phyloP scores from a whole-genome alignment of 495 filamentous ascomycete species.

The Penicillium coffeae region DNA sequence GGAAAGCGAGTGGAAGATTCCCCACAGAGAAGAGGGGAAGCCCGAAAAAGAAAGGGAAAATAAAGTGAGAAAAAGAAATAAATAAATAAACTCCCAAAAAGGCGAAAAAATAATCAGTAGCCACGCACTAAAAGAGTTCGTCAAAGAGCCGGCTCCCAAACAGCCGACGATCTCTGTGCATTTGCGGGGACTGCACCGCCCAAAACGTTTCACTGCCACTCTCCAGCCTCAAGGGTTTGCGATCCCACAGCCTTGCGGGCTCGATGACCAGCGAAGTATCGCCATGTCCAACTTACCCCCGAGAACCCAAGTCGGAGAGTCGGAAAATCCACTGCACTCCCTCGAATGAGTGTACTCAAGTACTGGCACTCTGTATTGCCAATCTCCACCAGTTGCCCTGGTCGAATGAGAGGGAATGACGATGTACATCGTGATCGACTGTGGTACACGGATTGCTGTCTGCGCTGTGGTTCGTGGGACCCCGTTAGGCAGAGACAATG shows the following conservation, averaged over 20 bases:
- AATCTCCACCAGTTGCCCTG: constrained; percentile 2
- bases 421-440: constrained; percentile 25
- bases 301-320: too few relatives aligned
- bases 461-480: constrained; percentile 5
- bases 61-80: not conserved
- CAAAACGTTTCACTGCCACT: constrained; percentile 26
- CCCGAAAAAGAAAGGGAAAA: not conserved
- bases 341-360: too few relatives aligned
- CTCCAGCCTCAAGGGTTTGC: constrained; percentile 20
- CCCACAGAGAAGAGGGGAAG: not conserved
- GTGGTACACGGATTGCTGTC: constrained; percentile 15
- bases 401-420: constrained; percentile 23
- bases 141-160: constrained; percentile 12
- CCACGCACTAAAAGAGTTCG: constrained; percentile 8
- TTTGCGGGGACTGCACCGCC: constrained; percentile 21
- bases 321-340: too few relatives aligned
- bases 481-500: constrained; percentile 17
- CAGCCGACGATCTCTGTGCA: constrained; percentile 18
- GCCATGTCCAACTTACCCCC: too few relatives aligned
- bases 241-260: not conserved
- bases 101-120: not conserved
- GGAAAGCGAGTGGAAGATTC: not conserved
- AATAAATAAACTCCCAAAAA: not conserved
- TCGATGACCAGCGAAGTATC: too few relatives aligned
- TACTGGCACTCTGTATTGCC: too few relatives aligned